Evolutionary conservation across 139 green algal species (phyloP).

Genomic region (Auxenochlorella pyrenoidosa): DNA sequence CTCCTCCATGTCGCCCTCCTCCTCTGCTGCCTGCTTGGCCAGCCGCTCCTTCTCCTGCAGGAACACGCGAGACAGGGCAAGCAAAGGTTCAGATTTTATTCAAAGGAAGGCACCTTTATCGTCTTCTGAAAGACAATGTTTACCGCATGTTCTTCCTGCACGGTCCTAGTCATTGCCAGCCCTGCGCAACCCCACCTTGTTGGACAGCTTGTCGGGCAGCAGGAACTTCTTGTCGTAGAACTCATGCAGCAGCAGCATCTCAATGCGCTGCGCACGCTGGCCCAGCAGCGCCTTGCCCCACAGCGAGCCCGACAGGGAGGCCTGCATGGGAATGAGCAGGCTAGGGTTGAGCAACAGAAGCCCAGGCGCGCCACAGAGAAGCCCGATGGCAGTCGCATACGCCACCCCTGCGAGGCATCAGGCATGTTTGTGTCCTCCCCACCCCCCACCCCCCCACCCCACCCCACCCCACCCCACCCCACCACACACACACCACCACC

Average conservation of each 20-base stretch:
- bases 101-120: neutral
- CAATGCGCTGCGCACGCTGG: conserved; percentile 95
- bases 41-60: conserved; percentile 67
- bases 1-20: conserved; percentile 17
- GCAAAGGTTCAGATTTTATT: neutral
- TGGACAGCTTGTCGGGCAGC: conserved; percentile 90
- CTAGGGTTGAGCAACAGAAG: neutral
- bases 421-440: too few species aligned
- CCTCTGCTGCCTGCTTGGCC: conserved; percentile 34
- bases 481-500: too few species aligned
- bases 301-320: conserved; percentile 80
- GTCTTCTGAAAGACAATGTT: neutral
- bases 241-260: conserved; percentile 99
- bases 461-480: too few species aligned
- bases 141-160: neutral
- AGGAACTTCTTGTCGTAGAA: conserved; percentile 98
- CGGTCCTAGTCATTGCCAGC: too few species aligned
- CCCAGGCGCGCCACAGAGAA: neutral
- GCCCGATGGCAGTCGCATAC: too few species aligned
- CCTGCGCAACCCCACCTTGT: conserved; percentile 22
- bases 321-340: conserved; percentile 12
- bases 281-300: conserved; percentile 87
- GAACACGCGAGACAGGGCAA: neutral
- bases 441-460: too few species aligned
- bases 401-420: too few species aligned